Evolutionary conservation across 805 yeast species (phyloP).

Genomic region (Kregervanrija delftensis): DNA sequence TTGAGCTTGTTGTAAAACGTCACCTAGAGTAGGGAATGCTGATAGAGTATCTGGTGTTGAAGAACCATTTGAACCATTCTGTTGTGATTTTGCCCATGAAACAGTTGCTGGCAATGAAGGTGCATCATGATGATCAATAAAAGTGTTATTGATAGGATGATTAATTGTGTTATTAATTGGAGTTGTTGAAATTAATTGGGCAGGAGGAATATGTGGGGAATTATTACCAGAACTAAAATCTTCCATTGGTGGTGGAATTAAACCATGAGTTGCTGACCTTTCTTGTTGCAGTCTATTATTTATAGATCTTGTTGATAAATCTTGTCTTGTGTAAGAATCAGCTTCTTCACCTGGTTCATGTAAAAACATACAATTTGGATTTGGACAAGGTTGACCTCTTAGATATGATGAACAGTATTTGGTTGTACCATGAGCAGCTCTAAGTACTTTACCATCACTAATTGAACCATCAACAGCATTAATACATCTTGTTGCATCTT

Average conservation of each 20-base stretch:
- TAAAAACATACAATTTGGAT: constrained; percentile 97
- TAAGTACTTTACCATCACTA: constrained; percentile 80
- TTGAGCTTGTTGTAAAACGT: constrained; percentile 20
- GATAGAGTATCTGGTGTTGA: constrained; percentile 5
- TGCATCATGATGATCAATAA: constrained; percentile 19
- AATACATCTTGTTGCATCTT: constrained; percentile 92
- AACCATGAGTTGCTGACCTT: constrained; percentile 30
- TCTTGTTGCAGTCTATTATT: constrained; percentile 34
- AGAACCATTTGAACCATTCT: constrained; percentile 23
- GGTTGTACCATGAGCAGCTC: constrained; percentile 98
- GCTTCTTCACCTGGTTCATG: constrained; percentile 99
- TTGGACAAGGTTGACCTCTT: constrained; percentile 93
- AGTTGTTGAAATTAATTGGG: constrained; percentile 2
- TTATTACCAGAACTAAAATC: constrained; percentile 5
- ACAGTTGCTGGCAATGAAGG: constrained; percentile 57
- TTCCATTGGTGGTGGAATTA: constrained; percentile 24
- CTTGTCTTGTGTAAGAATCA: constrained; percentile 89
- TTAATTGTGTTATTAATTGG: not conserved
- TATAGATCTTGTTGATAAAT: constrained; percentile 69
- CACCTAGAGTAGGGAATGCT: constrained; percentile 50
- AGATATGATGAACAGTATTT: constrained; percentile 96
- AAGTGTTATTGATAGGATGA: not conserved
- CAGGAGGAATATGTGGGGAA: constrained; percentile 16
- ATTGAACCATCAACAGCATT: constrained; percentile 88
- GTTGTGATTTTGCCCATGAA: constrained; percentile 44